Evolutionary conservation across 495 filamentous ascomycete genomes (phyloP), one percentile per base, ranked within the genome.

Genomic region (Acidomyces sp.): DNA sequence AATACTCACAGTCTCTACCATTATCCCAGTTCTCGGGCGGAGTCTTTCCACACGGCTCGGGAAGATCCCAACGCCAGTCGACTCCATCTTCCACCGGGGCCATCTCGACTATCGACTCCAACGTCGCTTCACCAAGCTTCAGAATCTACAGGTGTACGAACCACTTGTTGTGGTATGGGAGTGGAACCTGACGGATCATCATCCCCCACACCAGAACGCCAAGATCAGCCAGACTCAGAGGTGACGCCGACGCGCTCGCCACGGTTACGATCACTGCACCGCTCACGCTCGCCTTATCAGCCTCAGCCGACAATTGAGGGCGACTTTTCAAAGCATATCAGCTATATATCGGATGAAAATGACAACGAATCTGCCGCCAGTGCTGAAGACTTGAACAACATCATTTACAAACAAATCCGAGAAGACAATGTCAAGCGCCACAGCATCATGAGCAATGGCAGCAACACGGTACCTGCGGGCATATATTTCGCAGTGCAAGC

Each of bases 21-120:
- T 13, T 38, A 43, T 24, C 9, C 35, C 17, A 58, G 52, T n/a
- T 59, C 58, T 16, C 44, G 53, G 16, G 58, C 60, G 19, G 58
- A 61, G 20, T 59, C 56, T 1, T 61, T 61, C 49, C 51, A 45
- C 31, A 62, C 60, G 3, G 60, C 60, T 5, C 51, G 49, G 24
- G 60, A 62, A 40, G 41, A 59, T 23, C 52, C 39, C 11, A 46
- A 45, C 33, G 41, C 20, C 3, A 41, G 48, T 25, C 55, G 51
- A 25, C 28, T 41, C 4, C 46, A 49, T 22, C 45, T 49, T 11
- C 31, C 25, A 9, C 32, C 38, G 6, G 34, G 25, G n/a, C 39
- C 21, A 13, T 32, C 41, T n/a, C 9, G n/a, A 9, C 26, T 29
- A 29, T 29, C 26, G n/a, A n/a, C n/a, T n/a, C n/a, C n/a, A n/a